Evolutionary conservation across 768 basidiomycete species (phyloP), one percentile per base, ranked within the genome.

Genomic region (Hysterangium stoloniferum): DNA sequence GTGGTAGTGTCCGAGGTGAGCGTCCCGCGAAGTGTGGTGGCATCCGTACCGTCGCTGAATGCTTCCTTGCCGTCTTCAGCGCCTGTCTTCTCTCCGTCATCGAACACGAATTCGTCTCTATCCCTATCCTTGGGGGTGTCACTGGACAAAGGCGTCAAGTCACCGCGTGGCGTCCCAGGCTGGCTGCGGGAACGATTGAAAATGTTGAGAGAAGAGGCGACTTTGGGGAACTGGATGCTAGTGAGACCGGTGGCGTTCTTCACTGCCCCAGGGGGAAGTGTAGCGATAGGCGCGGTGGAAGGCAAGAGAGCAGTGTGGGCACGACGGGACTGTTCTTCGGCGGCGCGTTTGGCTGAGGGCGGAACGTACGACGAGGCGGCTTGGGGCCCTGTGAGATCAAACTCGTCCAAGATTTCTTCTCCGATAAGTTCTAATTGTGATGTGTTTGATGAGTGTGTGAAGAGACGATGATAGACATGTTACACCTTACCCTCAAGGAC

Each of bases 341-440:
- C 22, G 37, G 24, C 52, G 24, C 45, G 48, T 34, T 32, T 45
- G 6, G 58, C 58, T 52, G 63, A 62, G 28, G 64, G 62, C 25
- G 66, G 65, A 54, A 67, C 68, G 60, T 65, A 76, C 48, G 60
- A 68, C 19, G 67, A 71, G 55, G 72, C 59, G 62, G 78, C 60
- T 73, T 75, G 58, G 4, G 54, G 61, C 35, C 85, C 87, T 64
- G 87, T 78, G 9, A 77, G 75, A 60, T 92, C 90, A 61, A 88
- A 92, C 67, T 93, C 91, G 60, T 93, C 89, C 54, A 87, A 89
- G 46, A 94, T 92, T 59, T 93, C 91, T 67, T 93, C 89, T 12
- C 91, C 91, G 49, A 94, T 93, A 9, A 94, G 73, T 61, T 93
- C 91, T 88, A 58, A 7, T 41, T 24, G 32, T 9, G 22, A 20